phyloP scores from a whole-genome alignment of 1,284 basidiomycete genomes.

The Trichosporon sp. region DNA sequence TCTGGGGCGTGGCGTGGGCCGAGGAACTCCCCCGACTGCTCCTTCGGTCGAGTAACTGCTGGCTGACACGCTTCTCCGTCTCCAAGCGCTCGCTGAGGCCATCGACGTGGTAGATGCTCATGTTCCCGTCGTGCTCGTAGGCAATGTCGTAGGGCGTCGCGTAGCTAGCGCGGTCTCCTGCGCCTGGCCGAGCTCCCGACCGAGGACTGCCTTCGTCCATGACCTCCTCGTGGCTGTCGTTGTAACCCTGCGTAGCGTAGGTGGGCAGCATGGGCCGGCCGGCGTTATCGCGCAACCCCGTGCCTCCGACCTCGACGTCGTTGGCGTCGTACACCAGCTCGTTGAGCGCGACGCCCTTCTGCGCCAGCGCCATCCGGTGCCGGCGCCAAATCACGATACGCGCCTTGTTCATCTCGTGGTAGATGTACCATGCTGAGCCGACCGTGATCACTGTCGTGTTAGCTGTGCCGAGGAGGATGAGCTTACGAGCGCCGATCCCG shows the following conservation, averaged over 20 bases:
- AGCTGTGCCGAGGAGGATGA: background rate
- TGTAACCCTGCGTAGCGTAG: conserved; percentile 12
- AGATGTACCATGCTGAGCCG: conserved; percentile 80
- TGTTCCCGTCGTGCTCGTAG: conserved; percentile 37
- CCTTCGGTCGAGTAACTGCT: conserved; percentile 9
- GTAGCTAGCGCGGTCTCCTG: conserved; percentile 31
- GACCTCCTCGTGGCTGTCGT: conserved; percentile 11
- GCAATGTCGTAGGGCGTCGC: conserved; percentile 43
- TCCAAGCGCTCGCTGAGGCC: conserved; percentile 25
- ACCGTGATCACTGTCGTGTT: conserved; percentile 65
- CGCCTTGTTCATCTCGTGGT: conserved; percentile 70
- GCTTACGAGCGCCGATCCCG: conserved; percentile 61
- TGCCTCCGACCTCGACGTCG: conserved; percentile 10
- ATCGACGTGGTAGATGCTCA: conserved; percentile 42
- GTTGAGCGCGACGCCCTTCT: conserved; percentile 25
- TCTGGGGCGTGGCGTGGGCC: background rate
- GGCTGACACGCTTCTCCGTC: conserved; percentile 24
- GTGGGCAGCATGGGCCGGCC: background rate
- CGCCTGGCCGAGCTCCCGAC: too few relatives aligned
- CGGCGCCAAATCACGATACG: conserved; percentile 74
- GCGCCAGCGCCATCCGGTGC: conserved; percentile 57
- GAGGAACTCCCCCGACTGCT: background rate
- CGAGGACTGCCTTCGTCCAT: background rate
- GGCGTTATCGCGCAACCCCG: background rate
- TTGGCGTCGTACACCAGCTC: conserved; percentile 18